These are phyloP conservation scores for Raphanus raphanistrum DNA, from an alignment of 345 rosid genomes.

Conservation along the genomic window DNA sequence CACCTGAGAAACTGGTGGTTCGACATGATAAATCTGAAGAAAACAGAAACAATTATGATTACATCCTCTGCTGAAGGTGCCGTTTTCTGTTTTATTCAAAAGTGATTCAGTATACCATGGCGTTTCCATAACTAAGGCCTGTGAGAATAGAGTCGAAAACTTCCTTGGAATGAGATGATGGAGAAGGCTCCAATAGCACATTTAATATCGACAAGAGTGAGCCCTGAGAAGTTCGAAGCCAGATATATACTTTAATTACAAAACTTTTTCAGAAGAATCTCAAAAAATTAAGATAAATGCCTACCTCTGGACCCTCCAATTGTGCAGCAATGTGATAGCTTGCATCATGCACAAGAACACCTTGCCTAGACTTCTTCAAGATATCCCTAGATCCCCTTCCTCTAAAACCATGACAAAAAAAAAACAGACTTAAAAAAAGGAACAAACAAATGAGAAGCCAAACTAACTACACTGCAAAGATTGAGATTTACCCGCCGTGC, in stretches of 20 bases:
- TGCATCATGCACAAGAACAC: slow-evolving; percentile 78
- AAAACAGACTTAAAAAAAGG: slow-evolving; percentile 15
- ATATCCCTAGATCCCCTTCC: slow-evolving; percentile 91
- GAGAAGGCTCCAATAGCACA: slow-evolving; percentile 62
- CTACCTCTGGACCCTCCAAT: slow-evolving; percentile 77
- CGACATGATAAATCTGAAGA: slow-evolving; percentile 72
- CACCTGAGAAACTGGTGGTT: slow-evolving; percentile 49
- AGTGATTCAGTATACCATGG: slow-evolving; percentile 53
- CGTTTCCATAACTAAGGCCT: slow-evolving; percentile 59
- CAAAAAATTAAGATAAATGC: slow-evolving; percentile 34
- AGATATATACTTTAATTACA: background rate
- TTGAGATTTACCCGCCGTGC: slow-evolving; percentile 64
- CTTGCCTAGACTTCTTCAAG: slow-evolving; percentile 63
- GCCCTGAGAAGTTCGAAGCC: slow-evolving; percentile 44
- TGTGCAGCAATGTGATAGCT: slow-evolving; percentile 65
- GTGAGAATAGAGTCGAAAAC: slow-evolving; percentile 48
- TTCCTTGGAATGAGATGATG: slow-evolving; percentile 44
- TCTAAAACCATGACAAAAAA: slow-evolving; percentile 46
- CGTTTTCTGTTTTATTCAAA: background rate
- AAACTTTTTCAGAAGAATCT: background rate
- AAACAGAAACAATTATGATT: background rate
- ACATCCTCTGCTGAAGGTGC: background rate
- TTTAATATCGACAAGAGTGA: slow-evolving; percentile 55
- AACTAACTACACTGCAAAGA: background rate
- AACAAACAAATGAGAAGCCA: background rate